phyloP scores from a whole-genome alignment of 495 filamentous ascomycete species.

The Podospora didyma region DNA sequence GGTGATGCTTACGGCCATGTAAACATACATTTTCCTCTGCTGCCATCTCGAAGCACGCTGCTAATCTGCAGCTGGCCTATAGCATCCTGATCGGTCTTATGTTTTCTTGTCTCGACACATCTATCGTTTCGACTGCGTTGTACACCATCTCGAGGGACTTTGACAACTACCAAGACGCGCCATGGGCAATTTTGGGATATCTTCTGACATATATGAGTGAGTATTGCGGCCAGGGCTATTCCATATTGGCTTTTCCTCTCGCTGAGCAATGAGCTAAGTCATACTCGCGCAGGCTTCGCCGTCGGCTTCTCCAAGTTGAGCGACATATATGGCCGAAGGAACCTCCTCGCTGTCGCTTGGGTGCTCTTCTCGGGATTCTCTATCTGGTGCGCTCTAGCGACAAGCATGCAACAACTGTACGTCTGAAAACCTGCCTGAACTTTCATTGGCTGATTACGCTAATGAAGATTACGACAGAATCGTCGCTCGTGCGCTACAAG shows the following conservation, averaged over 20 bases:
- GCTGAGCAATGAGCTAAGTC: neutral
- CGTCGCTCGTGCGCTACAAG: slow-evolving; percentile 56
- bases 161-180: slow-evolving; percentile 46
- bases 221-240: too few species aligned
- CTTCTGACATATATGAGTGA: slow-evolving; percentile 57
- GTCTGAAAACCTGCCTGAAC: slow-evolving; percentile 4
- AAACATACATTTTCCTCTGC: neutral
- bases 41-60: neutral
- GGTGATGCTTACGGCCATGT: slow-evolving; percentile 22
- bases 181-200: slow-evolving; percentile 59
- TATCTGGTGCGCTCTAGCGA: slow-evolving; percentile 51
- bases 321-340: slow-evolving; percentile 55
- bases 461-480: slow-evolving; percentile 37
- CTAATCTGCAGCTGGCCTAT: neutral
- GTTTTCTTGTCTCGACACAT: slow-evolving; percentile 58
- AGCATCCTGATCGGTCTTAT: slow-evolving; percentile 55
- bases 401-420: slow-evolving; percentile 51
- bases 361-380: slow-evolving; percentile 53
- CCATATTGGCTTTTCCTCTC: neutral
- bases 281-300: slow-evolving; percentile 40
- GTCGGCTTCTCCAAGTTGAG: slow-evolving; percentile 58
- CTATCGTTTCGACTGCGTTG: slow-evolving; percentile 60
- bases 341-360: slow-evolving; percentile 45
- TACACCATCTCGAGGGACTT: slow-evolving; percentile 55
- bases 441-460: neutral